Evolutionary conservation across 176 grass and related monocot genomes (phyloP), one percentile per base, ranked within the genome.

Genomic region (Pontederia paniculata): DNA sequence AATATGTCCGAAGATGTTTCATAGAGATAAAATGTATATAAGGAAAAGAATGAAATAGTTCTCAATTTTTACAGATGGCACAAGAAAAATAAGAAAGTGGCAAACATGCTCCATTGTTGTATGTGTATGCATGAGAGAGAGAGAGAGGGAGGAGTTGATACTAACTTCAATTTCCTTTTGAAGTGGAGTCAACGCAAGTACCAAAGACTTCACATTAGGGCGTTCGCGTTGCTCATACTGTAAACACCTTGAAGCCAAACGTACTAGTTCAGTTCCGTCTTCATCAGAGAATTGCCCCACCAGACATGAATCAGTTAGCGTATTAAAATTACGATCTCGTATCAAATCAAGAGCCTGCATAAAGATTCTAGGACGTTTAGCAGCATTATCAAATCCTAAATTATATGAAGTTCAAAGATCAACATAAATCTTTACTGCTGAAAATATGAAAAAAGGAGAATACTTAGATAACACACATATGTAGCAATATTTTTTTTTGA

Each of bases 281-380:
- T 95, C 89, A 62, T 88, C 82, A 15, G 89, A 84, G 82, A 88
- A 88, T 80, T 95, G 84, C 19, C 89, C 89, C 70, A 85, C 89
- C 44, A 95, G 78, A 58, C 84, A 88, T 11, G 89, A 95, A 74
- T 95, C 89, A 57, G 78, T 85, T 55, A 95, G 80, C 80, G 82
- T 88, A 60, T 84, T 88, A 65, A 95, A 88, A 65, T 95, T 95
- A 23, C 81, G 75, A 64, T 85, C 80, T 67, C 84, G 76, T 84
- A 95, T 95, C 62, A 95, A 69, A 72, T 95, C 89, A 78, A 95
- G 80, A 45, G 89, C 89, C 89, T 95, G 71, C 58, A 77, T 70
- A 20, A 5, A 31, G 5, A 31, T 31, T 31, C 25, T 31, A 31
- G 25, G 25, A 31, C 5, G 25, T 31, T 31, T 2, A 5, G 1